Evolutionary conservation across 345 rosid genomes (phyloP).

Genomic region (Orychophragmus violaceus): DNA sequence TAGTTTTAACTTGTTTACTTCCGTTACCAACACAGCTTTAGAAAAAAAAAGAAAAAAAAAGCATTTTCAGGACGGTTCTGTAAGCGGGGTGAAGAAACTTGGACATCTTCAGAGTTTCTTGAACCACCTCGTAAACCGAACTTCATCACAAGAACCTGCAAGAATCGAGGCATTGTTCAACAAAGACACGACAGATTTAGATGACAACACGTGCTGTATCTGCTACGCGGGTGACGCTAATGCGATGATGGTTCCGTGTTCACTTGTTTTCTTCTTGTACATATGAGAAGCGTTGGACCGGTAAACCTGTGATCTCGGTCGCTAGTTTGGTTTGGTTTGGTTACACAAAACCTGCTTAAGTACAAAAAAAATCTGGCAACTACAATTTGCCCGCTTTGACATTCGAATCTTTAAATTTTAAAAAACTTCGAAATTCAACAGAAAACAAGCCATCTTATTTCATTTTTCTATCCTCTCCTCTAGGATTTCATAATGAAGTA

Average conservation of each 20-base stretch:
- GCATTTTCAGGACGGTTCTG: constrained; percentile 51
- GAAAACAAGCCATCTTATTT: no score
- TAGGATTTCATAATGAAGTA: background rate
- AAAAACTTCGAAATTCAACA: no score
- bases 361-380: no score
- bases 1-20: constrained; percentile 2
- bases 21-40: background rate
- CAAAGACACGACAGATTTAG: constrained; percentile 37
- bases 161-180: constrained; percentile 27
- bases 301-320: background rate
- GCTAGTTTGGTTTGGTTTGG: no score
- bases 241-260: constrained; percentile 72
- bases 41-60: no score
- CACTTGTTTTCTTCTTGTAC: constrained; percentile 30
- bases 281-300: constrained; percentile 14
- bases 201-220: constrained; percentile 76
- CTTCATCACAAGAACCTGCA: constrained; percentile 33
- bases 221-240: constrained; percentile 65
- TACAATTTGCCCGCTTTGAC: no score
- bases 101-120: constrained; percentile 58
- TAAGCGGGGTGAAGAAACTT: constrained; percentile 49
- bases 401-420: no score
- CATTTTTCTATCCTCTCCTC: no score
- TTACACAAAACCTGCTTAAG: no score
- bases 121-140: constrained; percentile 46